Evolutionary conservation across 129 eudicot genomes (phyloP).

Genomic region (Chrysanthemum seticuspe): DNA sequence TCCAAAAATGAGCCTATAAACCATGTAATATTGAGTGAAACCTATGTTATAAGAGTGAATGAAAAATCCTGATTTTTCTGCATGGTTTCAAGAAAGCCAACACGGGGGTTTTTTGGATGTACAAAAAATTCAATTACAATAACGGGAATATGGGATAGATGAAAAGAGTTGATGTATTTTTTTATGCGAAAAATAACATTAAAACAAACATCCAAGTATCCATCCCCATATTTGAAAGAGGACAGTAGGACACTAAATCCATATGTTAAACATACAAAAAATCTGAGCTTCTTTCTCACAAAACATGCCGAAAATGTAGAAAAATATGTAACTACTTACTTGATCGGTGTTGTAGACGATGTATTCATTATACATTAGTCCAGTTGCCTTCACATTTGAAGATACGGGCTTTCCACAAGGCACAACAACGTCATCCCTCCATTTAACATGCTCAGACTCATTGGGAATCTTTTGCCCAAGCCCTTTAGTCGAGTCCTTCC

Average conservation of each 20-base stretch:
- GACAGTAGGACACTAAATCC: too few relatives aligned
- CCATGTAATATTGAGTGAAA: neutral
- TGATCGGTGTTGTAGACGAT: constrained; percentile 90
- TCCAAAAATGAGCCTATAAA: neutral
- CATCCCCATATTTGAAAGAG: too few relatives aligned
- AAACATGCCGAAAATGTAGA: neutral
- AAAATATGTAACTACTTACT: constrained; percentile 47
- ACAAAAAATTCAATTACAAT: too few relatives aligned
- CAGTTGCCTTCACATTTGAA: constrained; percentile 70
- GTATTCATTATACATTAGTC: constrained; percentile 86
- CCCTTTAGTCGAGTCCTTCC: constrained; percentile 97
- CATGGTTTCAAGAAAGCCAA: neutral
- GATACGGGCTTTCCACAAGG: constrained; percentile 92
- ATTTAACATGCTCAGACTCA: constrained; percentile 66
- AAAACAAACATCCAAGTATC: too few relatives aligned
- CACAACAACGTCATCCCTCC: constrained; percentile 87
- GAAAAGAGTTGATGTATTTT: neutral
- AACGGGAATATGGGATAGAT: neutral
- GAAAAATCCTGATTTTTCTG: neutral
- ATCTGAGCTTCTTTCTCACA: too few relatives aligned
- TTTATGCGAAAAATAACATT: too few relatives aligned
- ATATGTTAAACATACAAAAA: too few relatives aligned
- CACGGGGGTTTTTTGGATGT: neutral
- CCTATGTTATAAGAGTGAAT: too few relatives aligned
- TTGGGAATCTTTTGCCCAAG: constrained; percentile 81